Evolutionary conservation across 495 filamentous ascomycete genomes (phyloP).

Genomic region (Lentithecium fluviatile): DNA sequence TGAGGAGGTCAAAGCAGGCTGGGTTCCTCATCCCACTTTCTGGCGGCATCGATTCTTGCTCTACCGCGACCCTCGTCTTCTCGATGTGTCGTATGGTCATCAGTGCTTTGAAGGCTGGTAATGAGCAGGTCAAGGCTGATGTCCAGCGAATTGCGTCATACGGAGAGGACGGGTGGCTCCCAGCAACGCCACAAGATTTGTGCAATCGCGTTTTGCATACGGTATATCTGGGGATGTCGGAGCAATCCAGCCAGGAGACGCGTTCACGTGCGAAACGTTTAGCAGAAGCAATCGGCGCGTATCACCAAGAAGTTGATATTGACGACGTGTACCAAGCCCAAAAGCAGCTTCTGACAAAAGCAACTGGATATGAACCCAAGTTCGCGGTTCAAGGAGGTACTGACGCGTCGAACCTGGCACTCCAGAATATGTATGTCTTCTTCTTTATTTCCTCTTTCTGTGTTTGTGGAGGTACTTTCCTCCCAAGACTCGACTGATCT

Average conservation of each 20-base stretch:
- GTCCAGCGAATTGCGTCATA: constrained; percentile 60
- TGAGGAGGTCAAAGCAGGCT: constrained; percentile 47
- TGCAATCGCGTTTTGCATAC: constrained; percentile 65
- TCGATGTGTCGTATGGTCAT: constrained; percentile 54
- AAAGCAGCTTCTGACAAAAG: constrained; percentile 53
- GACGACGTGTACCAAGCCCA: constrained; percentile 61
- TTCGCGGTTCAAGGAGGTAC: constrained; percentile 71
- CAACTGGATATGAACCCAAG: constrained; percentile 57
- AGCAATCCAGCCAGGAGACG: constrained; percentile 70
- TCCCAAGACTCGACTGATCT: no score
- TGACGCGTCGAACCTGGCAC: constrained; percentile 60
- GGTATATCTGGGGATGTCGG: constrained; percentile 75
- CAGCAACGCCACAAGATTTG: constrained; percentile 48
- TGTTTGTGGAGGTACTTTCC: no score
- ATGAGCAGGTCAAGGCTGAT: constrained; percentile 69
- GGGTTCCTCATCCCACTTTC: constrained; percentile 51
- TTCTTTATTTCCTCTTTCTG: no score
- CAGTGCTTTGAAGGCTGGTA: constrained; percentile 60
- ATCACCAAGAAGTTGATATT: constrained; percentile 76
- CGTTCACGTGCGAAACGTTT: constrained; percentile 67
- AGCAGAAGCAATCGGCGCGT: constrained; percentile 66
- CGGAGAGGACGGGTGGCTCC: constrained; percentile 53
- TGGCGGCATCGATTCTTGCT: constrained; percentile 74
- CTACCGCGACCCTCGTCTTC: constrained; percentile 66
- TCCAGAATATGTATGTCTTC: constrained; percentile 64